A percentile compares a stretch with the other conserved stretches of the same genome.
phyloP scores from a whole-genome alignment of 2,329 filamentous ascomycete genomes.

The Trichoderma aggressivum region DNA sequence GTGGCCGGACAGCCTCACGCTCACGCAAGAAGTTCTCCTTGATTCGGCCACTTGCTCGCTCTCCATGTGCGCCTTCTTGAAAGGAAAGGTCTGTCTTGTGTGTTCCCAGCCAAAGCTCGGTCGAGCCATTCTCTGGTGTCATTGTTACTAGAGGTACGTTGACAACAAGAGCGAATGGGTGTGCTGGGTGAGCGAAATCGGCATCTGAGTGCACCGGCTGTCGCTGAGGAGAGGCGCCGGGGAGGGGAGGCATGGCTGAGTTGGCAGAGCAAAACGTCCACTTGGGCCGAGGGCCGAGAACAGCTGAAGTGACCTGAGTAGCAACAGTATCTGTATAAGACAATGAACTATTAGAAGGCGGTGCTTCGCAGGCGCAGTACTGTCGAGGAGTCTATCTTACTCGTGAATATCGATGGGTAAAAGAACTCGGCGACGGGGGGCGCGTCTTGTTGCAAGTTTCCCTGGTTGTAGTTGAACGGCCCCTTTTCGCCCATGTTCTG shows the following conservation, averaged over 20 bases:
- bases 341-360: neutral
- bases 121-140: conserved; percentile 51
- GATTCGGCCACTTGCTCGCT: conserved; percentile 51
- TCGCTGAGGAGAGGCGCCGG: conserved; percentile 37
- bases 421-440: conserved; percentile 50
- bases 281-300: conserved; percentile 53
- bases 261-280: conserved; percentile 60
- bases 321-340: conserved; percentile 46
- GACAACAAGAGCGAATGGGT: conserved; percentile 54
- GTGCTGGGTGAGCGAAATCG: conserved; percentile 52
- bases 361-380: neutral
- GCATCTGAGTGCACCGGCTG: conserved; percentile 60
- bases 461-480: conserved; percentile 61
- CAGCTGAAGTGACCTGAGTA: conserved; percentile 52
- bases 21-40: conserved; percentile 38
- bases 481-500: conserved; percentile 50
- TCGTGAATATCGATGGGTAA: conserved; percentile 50
- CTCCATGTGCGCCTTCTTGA: conserved; percentile 50
- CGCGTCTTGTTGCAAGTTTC: conserved; percentile 60
- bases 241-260: conserved; percentile 50
- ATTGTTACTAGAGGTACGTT: conserved; percentile 53
- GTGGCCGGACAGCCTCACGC: conserved; percentile 37
- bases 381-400: conserved; percentile 33
- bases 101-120: conserved; percentile 59
- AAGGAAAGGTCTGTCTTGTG: conserved; percentile 38